phyloP scores from a whole-genome alignment of 2,329 filamentous ascomycete genomes.

The Seiridium unicorne region DNA sequence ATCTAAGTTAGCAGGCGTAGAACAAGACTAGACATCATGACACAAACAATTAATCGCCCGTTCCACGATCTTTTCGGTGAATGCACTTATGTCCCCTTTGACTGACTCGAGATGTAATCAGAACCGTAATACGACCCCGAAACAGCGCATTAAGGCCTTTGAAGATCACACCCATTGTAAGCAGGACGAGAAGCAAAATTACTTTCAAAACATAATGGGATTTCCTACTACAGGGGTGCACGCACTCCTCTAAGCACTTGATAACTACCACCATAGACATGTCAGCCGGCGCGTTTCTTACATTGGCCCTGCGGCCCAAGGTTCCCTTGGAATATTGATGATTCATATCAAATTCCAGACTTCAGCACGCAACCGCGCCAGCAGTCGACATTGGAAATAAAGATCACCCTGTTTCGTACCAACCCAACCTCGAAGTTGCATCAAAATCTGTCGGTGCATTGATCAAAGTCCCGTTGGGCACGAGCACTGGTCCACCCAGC shows the following conservation, averaged over 20 bases:
- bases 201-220: neutral
- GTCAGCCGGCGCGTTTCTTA: too few relatives aligned
- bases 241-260: neutral
- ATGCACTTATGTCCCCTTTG: neutral
- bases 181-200: neutral
- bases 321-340: too few relatives aligned
- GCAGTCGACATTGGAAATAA: neutral
- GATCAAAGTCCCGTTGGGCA: neutral
- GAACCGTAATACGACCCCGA: neutral
- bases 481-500: neutral
- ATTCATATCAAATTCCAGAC: too few relatives aligned
- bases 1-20: too few relatives aligned
- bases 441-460: neutral
- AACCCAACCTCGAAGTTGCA: neutral
- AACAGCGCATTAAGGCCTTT: neutral
- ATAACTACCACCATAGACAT: neutral
- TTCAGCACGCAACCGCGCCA: too few relatives aligned
- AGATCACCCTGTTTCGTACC: neutral
- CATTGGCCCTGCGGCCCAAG: too few relatives aligned
- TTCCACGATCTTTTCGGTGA: too few relatives aligned
- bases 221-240: neutral
- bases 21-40: too few relatives aligned
- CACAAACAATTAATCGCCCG: too few relatives aligned
- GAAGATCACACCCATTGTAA: neutral
- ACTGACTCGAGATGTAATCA: neutral